These are phyloP conservation scores for Flagelloscypha sp. DNA, from an alignment of 768 basidiomycete species.

Conservation along the genomic window DNA sequence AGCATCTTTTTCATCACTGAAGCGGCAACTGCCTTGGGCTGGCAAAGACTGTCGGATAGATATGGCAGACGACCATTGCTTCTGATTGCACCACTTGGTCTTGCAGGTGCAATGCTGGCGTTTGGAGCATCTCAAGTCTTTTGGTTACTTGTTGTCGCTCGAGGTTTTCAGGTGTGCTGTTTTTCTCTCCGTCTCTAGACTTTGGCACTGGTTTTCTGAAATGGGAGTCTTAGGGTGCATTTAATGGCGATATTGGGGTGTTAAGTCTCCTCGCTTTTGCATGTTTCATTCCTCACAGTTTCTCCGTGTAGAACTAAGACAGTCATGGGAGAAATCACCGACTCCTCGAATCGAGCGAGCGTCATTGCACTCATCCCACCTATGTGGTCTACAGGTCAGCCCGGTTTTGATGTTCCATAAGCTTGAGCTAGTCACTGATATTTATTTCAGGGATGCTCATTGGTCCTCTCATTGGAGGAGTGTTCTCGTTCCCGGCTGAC, in stretches of 20 bases:
- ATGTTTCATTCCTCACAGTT: too few relatives aligned
- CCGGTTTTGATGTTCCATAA: slow-evolving; percentile 19
- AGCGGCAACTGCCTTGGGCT: slow-evolving; percentile 14
- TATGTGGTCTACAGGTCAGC: slow-evolving; percentile 21
- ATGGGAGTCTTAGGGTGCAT: too few relatives aligned
- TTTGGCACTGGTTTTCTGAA: too few relatives aligned
- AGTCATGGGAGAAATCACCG: slow-evolving; percentile 14
- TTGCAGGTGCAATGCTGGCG: slow-evolving; percentile 13
- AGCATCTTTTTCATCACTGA: slow-evolving; percentile 19
- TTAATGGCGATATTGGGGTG: slow-evolving; percentile 2
- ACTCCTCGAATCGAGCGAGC: slow-evolving; percentile 14
- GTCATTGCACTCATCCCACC: too few relatives aligned
- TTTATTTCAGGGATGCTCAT: slow-evolving; percentile 1
- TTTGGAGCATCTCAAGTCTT: slow-evolving; percentile 18
- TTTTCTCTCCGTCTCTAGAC: too few relatives aligned
- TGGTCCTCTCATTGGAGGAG: slow-evolving; percentile 13
- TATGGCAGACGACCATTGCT: slow-evolving; percentile 19
- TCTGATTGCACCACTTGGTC: slow-evolving; percentile 14
- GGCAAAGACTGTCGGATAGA: slow-evolving; percentile 18
- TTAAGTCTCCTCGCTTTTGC: too few relatives aligned
- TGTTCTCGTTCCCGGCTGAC: slow-evolving; percentile 13
- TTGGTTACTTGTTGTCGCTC: slow-evolving; percentile 8
- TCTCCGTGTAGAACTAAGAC: too few relatives aligned
- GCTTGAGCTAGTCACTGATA: neutral
- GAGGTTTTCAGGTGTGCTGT: slow-evolving; percentile 10